Evolutionary conservation across 805 yeast species (phyloP), one percentile per base, ranked within the genome.

Genomic region (Teunomyces atbi): DNA sequence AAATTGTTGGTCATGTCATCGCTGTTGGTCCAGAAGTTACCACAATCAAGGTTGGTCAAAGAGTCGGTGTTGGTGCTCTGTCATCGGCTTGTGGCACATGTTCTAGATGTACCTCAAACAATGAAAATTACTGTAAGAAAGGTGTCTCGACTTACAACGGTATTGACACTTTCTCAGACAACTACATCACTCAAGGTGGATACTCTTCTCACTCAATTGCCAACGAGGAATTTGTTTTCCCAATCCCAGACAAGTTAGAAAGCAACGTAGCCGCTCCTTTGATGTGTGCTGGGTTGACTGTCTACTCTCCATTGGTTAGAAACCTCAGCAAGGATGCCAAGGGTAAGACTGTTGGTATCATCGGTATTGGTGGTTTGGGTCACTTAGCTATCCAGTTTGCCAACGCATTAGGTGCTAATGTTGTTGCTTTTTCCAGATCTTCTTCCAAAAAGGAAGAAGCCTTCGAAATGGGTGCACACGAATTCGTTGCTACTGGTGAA

Each of bases 41-140:
- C 7, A 70, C 50, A 44, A 74, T 66, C 68, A 78, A 73, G 60
- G 61, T 83, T 15, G 96, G 95, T 45, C 84, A 88, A 53, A 73
- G 89, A 53, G 94, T 86, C 21, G 96, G 92, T 45, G 76, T 86
- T 42, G 96, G 96, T 55, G 92, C 94, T 20, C 83, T 79, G 58
- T 71, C 76, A 20, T 69, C 67, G 47, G 70, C 86, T 32, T 87
- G 95, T 69, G 64, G 73, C 45, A 53, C 50, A 3, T 61, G 65
- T 45, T 18, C 42, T 45, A 49, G 59, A 44, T 61, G 64, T 35
- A 40, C 42, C 27, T 16, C 30, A 40, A 56, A 53, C 55, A 57
- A 63, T 51, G 66, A 62, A 38, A 65, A 62, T 44, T 62, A 90
- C 73, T 61, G 71, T 18, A 51, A 58, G 26, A 34, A 45, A 6